Base-by-base conservation (phyloP, 805 yeast species). In the Hanseniaspora thailandica region DNA sequence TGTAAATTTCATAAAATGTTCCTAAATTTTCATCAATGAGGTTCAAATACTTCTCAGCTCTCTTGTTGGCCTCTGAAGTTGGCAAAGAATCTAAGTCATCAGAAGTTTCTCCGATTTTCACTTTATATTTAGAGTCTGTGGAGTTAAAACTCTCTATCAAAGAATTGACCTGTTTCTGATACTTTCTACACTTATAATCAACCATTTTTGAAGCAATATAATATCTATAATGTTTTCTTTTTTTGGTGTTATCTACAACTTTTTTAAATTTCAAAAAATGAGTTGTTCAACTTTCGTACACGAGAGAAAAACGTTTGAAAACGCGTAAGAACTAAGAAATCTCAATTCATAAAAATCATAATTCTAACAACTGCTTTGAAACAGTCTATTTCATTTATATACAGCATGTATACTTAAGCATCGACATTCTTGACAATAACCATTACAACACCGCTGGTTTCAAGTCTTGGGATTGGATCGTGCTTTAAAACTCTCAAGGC, bases 371-470 rank as follows among this genome's bases (percentile, higher is more conserved):
- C n/a, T n/a, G n/a, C n/a, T n/a, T n/a, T n/a, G n/a, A n/a, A n/a
- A n/a, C n/a, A n/a, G n/a, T n/a, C n/a, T n/a, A n/a, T n/a, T n/a
- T n/a, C n/a, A n/a, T n/a, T n/a, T n/a, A n/a, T n/a, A n/a, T n/a
- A n/a, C n/a, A n/a, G n/a, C n/a, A n/a, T n/a, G n/a, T n/a, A n/a
- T n/a, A 28, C 9, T 9, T 28, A 30, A 30, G 33, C 33, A 10
- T 30, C 12, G 33, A 10, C 13, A 13, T 36, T 36, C 15, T 20
- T 76, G 22, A 80, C 72, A 3, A 80, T 76, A 30, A 77, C 69
- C 3, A 81, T 80, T 13, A 81, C 76, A 71, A 79, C 74, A n/a
- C 82, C 82, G 7, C 85, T 84, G 1, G 85, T 80, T 31, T 80
- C 74, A 44, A 81, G 44, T 28, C 59, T 73, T 23, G 78, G 71